Base-by-base conservation (phyloP, 441 rosid genomes). In the Theobroma grandiflorum region DNA sequence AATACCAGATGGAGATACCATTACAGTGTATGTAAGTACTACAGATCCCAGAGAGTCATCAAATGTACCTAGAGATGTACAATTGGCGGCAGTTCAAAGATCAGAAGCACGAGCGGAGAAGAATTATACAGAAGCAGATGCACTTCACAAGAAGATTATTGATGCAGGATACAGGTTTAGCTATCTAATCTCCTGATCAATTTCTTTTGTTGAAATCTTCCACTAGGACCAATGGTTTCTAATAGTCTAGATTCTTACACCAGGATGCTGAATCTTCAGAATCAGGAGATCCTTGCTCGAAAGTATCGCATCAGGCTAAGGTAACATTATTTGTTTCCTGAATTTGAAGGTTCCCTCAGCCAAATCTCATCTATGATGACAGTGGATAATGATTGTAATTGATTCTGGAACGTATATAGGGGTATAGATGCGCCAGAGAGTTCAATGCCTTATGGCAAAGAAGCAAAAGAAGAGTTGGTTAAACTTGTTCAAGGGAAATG, bases 1-100 rank as follows among this genome's bases (percentile, higher is more conserved):
- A 75, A 85, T 94, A 59, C 42, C 95, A 0, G 99, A 96, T 85
- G 98, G 98, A 67, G 98, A 96, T 76, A 89, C 93, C 18, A 79
- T 96, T 10, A 83, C 95, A 2, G 98, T 90, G 49, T 94, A 94
- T 45, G 98, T 92, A 38, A 87, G 88, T 82, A 74, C 87, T 1
- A 76, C 86, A 5, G 93, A 90, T 12, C 90, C 95, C 0, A 69
- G 85, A 16, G 98, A 92, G 82, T 89, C 97, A 15, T 72, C 91
- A 0, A 82, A 26, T 65, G 90, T 94, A 50, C 98, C 98, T 0
- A 79, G 45, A 81, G 90, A 88, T 4, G 91, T 94, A 26, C 91
- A 87, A 43, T 67, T 49, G 68, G 97, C 97, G 4, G 91, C 89
- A 8, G 87, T 78, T 35, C 82, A 84, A 78, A 90, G 98, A 84